Percentiles rank a stretch among this genome's conserved stretches.
phyloP scores from a whole-genome alignment of 2,329 filamentous ascomycete genomes.

The Trichoderma simmonsii region DNA sequence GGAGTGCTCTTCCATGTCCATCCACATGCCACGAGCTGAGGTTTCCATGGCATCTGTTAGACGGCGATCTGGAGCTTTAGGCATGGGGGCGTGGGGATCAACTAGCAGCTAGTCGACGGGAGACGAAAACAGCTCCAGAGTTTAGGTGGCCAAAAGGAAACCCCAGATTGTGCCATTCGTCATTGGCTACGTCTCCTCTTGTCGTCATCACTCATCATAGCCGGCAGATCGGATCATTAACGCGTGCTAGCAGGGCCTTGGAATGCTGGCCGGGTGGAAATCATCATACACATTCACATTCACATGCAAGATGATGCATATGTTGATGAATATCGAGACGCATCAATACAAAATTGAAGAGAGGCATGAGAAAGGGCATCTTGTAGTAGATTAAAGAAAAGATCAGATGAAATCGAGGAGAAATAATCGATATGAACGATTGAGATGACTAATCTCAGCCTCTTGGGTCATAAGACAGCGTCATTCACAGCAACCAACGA shows the following conservation, averaged over 20 bases:
- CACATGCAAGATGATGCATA: not conserved
- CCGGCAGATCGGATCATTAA: not conserved
- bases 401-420: not conserved
- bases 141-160: not conserved
- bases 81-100: not conserved
- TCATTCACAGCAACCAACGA: not conserved
- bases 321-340: not conserved
- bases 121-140: not conserved
- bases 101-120: not conserved
- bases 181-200: not conserved
- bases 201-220: constrained; percentile 17
- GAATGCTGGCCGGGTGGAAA: not conserved
- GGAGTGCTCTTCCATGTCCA: not conserved
- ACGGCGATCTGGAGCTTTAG: not conserved
- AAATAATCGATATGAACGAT: not conserved
- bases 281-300: not conserved
- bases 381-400: not conserved
- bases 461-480: constrained; percentile 8
- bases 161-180: not conserved
- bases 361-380: not conserved
- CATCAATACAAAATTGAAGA: not conserved
- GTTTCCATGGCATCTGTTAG: not conserved
- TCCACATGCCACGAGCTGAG: not conserved
- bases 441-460: not conserved
- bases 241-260: not conserved